Evolutionary conservation across 2,329 filamentous ascomycete genomes (phyloP).

Genomic region (Curvularia eragrostidis): DNA sequence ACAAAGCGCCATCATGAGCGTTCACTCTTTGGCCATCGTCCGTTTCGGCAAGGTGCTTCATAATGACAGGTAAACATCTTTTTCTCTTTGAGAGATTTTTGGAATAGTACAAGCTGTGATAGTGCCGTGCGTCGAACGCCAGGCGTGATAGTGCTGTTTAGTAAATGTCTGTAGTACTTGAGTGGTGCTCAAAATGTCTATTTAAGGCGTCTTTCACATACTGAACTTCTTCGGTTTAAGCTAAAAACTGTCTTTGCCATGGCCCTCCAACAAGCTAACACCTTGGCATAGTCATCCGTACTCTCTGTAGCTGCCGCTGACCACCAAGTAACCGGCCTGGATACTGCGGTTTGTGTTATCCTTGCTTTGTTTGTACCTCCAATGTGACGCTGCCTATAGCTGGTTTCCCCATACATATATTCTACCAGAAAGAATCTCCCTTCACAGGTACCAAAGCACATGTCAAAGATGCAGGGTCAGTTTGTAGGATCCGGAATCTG

Average conservation of each 20-base stretch:
- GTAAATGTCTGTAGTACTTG: neutral
- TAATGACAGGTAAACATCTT: neutral
- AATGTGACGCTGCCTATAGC: neutral
- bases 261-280: too few species aligned
- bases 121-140: neutral
- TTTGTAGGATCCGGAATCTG: neutral
- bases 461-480: neutral
- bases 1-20: neutral
- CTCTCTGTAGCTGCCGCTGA: neutral
- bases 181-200: neutral
- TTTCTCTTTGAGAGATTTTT: neutral
- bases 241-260: too few species aligned
- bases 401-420: neutral
- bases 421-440: neutral
- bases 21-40: neutral
- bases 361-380: neutral
- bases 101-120: neutral
- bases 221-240: neutral
- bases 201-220: neutral
- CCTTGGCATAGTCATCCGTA: neutral
- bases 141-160: too few species aligned
- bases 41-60: neutral
- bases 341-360: neutral
- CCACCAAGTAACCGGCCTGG: neutral
- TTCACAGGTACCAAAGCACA: neutral